phyloP scores from a whole-genome alignment of 345 rosid genomes.

The Sonneratia caseolaris region DNA sequence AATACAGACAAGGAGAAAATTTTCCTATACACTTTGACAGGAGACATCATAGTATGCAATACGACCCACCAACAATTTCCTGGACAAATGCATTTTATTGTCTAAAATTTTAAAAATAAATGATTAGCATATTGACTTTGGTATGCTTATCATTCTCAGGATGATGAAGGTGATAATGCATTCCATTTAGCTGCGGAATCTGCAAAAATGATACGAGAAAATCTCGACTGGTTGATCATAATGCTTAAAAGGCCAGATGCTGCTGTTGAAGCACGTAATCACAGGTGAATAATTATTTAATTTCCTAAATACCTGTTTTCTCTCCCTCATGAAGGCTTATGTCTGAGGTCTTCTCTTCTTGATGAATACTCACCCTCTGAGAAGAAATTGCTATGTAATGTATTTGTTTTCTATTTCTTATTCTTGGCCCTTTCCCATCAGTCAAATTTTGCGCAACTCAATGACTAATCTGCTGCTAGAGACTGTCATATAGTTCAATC shows the following conservation, averaged over 20 bases:
- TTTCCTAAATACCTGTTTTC: background rate
- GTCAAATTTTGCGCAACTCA: background rate
- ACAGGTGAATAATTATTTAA: slow-evolving; percentile 48
- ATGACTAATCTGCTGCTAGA: background rate
- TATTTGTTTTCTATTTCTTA: background rate
- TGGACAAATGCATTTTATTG: background rate
- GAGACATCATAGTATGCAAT: background rate
- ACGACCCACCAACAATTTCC: background rate
- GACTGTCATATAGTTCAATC: background rate
- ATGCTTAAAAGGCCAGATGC: slow-evolving; percentile 81
- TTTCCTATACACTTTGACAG: no score
- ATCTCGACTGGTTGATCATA: slow-evolving; percentile 85
- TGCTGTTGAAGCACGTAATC: slow-evolving; percentile 79
- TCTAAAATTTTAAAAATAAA: background rate
- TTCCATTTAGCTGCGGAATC: slow-evolving; percentile 97
- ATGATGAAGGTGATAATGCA: slow-evolving; percentile 95
- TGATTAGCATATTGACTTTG: background rate
- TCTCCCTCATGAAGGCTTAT: background rate
- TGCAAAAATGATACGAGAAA: slow-evolving; percentile 96
- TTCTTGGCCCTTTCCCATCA: background rate
- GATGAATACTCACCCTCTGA: background rate
- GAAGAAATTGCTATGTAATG: background rate
- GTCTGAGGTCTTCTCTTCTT: background rate
- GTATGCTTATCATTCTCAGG: slow-evolving; percentile 35
- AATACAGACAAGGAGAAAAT: background rate